These are phyloP conservation scores for Chalaropsis ovoidea DNA, from an alignment of 2,329 filamentous ascomycete genomes.

Conservation along the genomic window DNA sequence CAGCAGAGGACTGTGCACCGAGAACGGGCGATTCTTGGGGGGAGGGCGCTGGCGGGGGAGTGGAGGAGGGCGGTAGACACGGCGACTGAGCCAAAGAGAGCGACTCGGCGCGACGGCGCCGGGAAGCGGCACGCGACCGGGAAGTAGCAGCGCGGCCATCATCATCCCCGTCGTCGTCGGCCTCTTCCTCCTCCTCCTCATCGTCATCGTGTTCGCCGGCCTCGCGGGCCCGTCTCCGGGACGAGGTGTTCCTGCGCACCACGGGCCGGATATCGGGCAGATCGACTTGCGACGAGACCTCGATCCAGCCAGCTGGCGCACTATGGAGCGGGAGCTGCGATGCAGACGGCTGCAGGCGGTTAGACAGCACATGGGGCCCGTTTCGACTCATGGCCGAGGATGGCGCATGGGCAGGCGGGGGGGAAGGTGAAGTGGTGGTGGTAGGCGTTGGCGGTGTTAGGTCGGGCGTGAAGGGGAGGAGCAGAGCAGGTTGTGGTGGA, in stretches of 20 bases:
- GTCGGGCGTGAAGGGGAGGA: no score
- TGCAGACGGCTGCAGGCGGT: constrained; percentile 12
- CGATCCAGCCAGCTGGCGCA: constrained; percentile 22
- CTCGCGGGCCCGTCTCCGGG: not conserved
- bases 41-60: not conserved
- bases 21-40: not conserved
- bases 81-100: not conserved
- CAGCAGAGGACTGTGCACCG: not conserved
- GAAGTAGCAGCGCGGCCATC: not conserved
- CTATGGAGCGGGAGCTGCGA: constrained; percentile 4
- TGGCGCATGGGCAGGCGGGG: constrained; percentile 14
- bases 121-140: not conserved
- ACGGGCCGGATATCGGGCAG: constrained; percentile 21
- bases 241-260: constrained; percentile 1
- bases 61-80: constrained; percentile 1
- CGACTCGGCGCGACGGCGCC: not conserved
- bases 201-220: not conserved
- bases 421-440: not conserved
- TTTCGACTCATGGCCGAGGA: constrained; percentile 20
- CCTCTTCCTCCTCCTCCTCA: no score
- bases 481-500: no score
- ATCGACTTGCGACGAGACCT: constrained; percentile 24
- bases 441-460: no score
- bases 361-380: constrained; percentile 16
- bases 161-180: no score